Conservation (phyloP, 192 early-diverging fungal genomes). For the Coemansia sp. region DNA sequence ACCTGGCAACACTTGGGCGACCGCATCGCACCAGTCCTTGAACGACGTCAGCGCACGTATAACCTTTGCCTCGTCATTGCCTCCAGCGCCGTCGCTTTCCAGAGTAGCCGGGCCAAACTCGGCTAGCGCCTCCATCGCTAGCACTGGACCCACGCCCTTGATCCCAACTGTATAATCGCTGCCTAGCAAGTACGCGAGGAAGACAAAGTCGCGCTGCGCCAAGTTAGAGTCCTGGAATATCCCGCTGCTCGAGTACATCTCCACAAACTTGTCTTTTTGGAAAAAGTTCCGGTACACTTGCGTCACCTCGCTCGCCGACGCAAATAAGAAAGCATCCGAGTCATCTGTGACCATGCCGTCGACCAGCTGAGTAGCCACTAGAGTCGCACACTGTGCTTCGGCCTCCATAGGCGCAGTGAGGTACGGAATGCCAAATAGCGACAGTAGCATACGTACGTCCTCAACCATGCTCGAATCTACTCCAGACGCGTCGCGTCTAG, state of each 20-base stretch:
- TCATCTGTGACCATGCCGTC: conserved; percentile 98
- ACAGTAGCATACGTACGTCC: conserved; percentile 70
- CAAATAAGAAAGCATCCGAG: conserved; percentile 97
- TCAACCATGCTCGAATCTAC: conserved; percentile 51
- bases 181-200: conserved; percentile 89
- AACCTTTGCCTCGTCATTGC: conserved; percentile 32
- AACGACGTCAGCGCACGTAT: conserved; percentile 29
- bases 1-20: conserved; percentile 53
- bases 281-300: conserved; percentile 93
- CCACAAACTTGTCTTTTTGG: conserved; percentile 85
- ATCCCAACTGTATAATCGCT: conserved; percentile 97
- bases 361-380: conserved; percentile 64
- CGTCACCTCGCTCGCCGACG: conserved; percentile 52
- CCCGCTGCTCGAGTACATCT: conserved; percentile 72
- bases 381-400: conserved; percentile 92
- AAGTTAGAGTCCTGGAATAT: conserved; percentile 72
- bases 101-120: conserved; percentile 61
- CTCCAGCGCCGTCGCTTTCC: neutral
- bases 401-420: conserved; percentile 95
- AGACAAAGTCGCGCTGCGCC: conserved; percentile 71
- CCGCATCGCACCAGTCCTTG: conserved; percentile 44
- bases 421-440: conserved; percentile 94
- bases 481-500: conserved; percentile 36
- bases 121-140: conserved; percentile 87
- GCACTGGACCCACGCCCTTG: conserved; percentile 82